These are phyloP conservation scores for Davidsoniella australis DNA, from an alignment of 2,329 filamentous ascomycete species.

Conservation along the genomic window DNA sequence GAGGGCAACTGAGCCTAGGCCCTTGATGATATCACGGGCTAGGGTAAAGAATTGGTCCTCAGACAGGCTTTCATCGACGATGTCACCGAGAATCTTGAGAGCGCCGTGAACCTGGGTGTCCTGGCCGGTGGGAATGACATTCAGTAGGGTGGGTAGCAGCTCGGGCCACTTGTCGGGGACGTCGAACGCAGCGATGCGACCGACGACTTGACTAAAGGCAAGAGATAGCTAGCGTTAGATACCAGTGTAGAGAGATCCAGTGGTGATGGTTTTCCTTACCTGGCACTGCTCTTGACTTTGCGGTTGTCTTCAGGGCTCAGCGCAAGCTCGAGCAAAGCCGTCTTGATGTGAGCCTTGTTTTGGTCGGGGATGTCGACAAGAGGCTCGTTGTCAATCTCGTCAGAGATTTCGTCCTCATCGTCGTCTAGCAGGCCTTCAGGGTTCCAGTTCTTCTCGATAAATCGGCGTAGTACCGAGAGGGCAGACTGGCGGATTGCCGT, in stretches of 20 bases:
- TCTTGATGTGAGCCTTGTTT: conserved; percentile 52
- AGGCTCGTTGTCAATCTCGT: conserved; percentile 35
- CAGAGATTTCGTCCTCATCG: conserved; percentile 41
- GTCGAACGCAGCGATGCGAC: conserved; percentile 85
- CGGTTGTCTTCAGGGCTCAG: conserved; percentile 58
- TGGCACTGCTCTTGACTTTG: conserved; percentile 78
- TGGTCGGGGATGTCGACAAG: conserved; percentile 17
- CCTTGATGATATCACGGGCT: conserved; percentile 68
- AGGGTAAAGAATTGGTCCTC: conserved; percentile 91
- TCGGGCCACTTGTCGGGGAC: conserved; percentile 93
- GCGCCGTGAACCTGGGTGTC: conserved; percentile 78
- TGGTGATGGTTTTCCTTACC: conserved; percentile 32
- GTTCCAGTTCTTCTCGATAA: conserved; percentile 75
- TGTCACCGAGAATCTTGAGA: conserved; percentile 68
- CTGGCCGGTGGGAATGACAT: conserved; percentile 55
- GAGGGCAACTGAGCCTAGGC: conserved; percentile 66
- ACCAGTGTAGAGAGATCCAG: background rate
- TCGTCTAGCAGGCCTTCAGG: conserved; percentile 54
- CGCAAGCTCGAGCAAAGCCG: conserved; percentile 59
- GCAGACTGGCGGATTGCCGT: conserved; percentile 68
- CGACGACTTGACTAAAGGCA: conserved; percentile 47
- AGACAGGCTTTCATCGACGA: conserved; percentile 84
- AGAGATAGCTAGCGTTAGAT: background rate
- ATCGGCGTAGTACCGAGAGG: conserved; percentile 61
- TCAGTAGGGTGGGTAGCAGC: conserved; percentile 64